A percentile compares a stretch with the other conserved stretches of the same genome.
Conservation (phyloP, 2,329 filamentous ascomycete species). For the Hypomyces perniciosus region DNA sequence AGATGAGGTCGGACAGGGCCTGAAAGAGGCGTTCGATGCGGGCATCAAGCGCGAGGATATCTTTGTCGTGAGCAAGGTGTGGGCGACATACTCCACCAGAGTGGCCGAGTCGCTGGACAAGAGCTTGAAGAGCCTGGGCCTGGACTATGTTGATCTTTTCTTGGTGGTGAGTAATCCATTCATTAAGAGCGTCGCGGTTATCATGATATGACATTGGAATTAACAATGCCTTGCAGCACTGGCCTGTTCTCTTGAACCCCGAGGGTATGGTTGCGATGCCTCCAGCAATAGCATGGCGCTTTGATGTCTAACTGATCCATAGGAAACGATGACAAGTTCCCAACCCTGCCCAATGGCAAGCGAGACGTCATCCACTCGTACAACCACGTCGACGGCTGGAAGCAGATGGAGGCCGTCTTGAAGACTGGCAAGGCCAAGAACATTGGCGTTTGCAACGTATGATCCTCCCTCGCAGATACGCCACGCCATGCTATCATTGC, state of each 20-base stretch:
- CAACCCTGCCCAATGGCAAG: constrained; percentile 65
- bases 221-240: constrained; percentile 47
- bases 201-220: too few species aligned
- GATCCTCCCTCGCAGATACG: constrained; percentile 5
- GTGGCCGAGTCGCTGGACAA: constrained; percentile 65
- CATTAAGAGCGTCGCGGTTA: too few species aligned
- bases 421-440: constrained; percentile 50
- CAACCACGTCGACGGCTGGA: constrained; percentile 72
- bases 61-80: constrained; percentile 81
- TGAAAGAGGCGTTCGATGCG: constrained; percentile 64
- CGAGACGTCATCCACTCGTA: constrained; percentile 65
- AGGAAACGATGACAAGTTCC: constrained; percentile 68
- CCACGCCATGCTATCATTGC: too few species aligned
- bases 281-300: not conserved
- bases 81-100: constrained; percentile 70
- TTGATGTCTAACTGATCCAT: not conserved
- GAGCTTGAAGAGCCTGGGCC: constrained; percentile 64
- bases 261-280: constrained; percentile 43
- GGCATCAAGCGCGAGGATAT: constrained; percentile 72
- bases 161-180: constrained; percentile 47
- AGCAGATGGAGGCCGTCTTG: constrained; percentile 64
- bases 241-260: constrained; percentile 76
- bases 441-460: constrained; percentile 52
- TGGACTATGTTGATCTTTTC: constrained; percentile 77
- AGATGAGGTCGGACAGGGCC: constrained; percentile 71